Evolutionary conservation across 768 basidiomycete genomes (phyloP).

Genomic region (Naganishia kalamii): DNA sequence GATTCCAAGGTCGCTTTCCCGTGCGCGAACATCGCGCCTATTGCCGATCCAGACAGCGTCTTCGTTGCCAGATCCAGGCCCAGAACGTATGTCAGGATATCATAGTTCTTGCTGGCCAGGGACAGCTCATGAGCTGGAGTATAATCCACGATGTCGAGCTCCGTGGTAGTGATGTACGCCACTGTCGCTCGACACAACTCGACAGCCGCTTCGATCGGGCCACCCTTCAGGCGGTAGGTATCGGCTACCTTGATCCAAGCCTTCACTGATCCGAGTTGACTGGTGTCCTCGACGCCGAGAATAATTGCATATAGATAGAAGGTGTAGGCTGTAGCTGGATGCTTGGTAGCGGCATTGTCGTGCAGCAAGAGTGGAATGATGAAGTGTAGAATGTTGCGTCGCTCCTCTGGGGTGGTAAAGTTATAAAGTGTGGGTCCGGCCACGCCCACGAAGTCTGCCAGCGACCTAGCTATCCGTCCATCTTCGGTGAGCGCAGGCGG

Average conservation of each 20-base stretch:
- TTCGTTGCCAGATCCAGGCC: slow-evolving; percentile 19
- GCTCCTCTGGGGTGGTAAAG: neutral
- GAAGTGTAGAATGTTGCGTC: slow-evolving; percentile 3
- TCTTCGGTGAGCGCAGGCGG: neutral
- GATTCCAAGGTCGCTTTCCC: neutral
- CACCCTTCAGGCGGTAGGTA: neutral
- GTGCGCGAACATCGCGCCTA: neutral
- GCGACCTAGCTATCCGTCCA: neutral
- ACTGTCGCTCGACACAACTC: neutral
- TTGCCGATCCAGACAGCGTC: slow-evolving; percentile 4
- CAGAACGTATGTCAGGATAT: slow-evolving; percentile 10
- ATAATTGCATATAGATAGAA: slow-evolving; percentile 6
- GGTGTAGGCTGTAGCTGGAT: neutral
- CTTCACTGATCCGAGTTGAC: neutral
- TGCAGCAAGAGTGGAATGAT: slow-evolving; percentile 7
- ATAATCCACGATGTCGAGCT: slow-evolving; percentile 1
- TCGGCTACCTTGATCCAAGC: neutral
- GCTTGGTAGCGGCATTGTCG: neutral
- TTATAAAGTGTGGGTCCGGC: slow-evolving; percentile 2
- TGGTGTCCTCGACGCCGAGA: neutral
- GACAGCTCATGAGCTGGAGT: neutral
- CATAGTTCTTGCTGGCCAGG: slow-evolving; percentile 7
- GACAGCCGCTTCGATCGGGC: neutral
- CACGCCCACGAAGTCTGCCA: neutral
- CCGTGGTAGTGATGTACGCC: slow-evolving; percentile 15